phyloP scores from a whole-genome alignment of 78 protist genomes.

The Guillardia theta region DNA sequence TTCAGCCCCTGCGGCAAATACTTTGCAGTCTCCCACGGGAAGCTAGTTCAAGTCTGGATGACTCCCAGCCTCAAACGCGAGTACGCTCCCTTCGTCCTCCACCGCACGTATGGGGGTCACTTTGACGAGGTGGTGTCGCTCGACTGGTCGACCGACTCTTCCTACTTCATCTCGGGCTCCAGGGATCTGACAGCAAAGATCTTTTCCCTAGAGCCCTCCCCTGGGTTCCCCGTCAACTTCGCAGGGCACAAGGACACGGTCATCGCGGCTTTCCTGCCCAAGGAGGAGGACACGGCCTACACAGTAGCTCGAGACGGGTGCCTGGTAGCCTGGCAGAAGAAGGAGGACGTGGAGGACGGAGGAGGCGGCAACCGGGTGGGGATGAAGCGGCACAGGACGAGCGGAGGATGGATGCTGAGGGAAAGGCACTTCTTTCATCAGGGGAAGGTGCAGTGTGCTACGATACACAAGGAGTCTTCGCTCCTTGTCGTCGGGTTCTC shows the following conservation, averaged over 20 bases:
- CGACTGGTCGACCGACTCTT: conserved; percentile 58
- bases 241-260: conserved; percentile 55
- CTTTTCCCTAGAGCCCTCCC: conserved; percentile 30
- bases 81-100: conserved; percentile 60
- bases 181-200: conserved; percentile 51
- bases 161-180: conserved; percentile 27
- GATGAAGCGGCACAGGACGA: not conserved
- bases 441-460: not conserved
- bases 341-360: not conserved
- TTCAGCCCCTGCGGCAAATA: conserved; percentile 71
- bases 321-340: not conserved
- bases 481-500: conserved; percentile 77
- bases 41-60: conserved; percentile 39
- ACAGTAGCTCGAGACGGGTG: not conserved
- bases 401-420: not conserved
- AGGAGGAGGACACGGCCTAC: not conserved
- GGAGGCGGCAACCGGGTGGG: not conserved
- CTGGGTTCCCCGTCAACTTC: not conserved
- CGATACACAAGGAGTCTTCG: not conserved
- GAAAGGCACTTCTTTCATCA: conserved; percentile 17
- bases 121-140: conserved; percentile 38
- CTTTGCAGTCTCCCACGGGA: conserved; percentile 40
- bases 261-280: not conserved
- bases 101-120: conserved; percentile 57
- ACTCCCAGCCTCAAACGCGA: conserved; percentile 24